Evolutionary conservation across 371 early-diverging fungal genomes (phyloP), one percentile per base, ranked within the genome.

Genomic region (Zychaea mexicana): DNA sequence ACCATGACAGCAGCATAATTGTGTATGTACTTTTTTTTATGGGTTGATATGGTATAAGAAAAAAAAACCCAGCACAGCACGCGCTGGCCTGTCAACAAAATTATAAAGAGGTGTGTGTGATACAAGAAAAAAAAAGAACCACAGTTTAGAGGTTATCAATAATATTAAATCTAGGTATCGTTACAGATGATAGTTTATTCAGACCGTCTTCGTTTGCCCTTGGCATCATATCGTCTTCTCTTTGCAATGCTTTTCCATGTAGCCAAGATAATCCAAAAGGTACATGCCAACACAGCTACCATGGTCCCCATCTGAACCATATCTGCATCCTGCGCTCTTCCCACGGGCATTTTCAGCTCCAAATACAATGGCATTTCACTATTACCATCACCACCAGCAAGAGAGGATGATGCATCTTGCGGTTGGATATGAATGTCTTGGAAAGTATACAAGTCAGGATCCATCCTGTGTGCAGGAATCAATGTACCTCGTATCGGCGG

Each of bases 131-230:
- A 36, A 36, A 36, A 10, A 36, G 10, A 8, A 15, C 15, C 15
- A 36, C 36, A 36, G 36, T 36, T 1, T 36, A 36, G 8, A 36
- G 15, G 15, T n/a, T 2, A 36, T 36, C 8, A 36, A 36, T 36
- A 36, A 36, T 36, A 36, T 36, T 36, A 10, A 10, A 0, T 1
- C 8, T 36, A 15, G 36, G 15, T 36, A 36, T 10, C 15, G 15
- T 10, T 10, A 36, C 8, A 33, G 12, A 33, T 33, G 5, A 8
- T 33, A 33, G 4, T 42, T 49, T 73, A 82, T 59, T 82, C 79
- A 33, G 82, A 79, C 27, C 71, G 71, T 52, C 79, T 77, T 67
- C 79, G 68, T 54, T 82, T 82, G 26, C 82, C 82, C 60, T 82
- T 82, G 27, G 76, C 79, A 27, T 82, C 82, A 27, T 66, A 60